Base-by-base conservation (phyloP, 139 green algal species). In the Diplosphaera chodatii region DNA sequence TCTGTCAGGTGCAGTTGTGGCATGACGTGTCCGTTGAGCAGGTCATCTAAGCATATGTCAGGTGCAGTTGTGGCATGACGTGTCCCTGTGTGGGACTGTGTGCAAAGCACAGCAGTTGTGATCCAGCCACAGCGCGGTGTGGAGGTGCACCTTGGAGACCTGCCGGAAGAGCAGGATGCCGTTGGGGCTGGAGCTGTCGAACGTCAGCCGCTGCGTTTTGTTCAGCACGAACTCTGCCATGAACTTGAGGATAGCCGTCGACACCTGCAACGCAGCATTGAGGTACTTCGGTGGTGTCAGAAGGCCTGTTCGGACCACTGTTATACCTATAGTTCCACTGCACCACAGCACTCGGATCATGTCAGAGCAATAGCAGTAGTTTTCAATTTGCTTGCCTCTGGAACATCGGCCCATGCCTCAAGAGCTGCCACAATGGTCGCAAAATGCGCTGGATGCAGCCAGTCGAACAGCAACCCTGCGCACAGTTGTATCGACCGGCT, bases 141-240 rank as follows among this genome's bases (percentile, higher is more conserved):
- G 4, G 18, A 21, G 13, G 25, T 59, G 31, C 33, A 82, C 79
- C 77, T 90, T 89, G 55, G 78, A 86, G 0, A 94, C 83, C 72
- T 93, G 86, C 3, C 88, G 73, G 73, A 91, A 96, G 4, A 98
- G 88, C 59, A 98, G 82, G 77, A 98, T 98, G 69, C 95, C 95
- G 75, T 97, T 98, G 3, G 93, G 89, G 2, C 88, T 96, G 63
- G 86, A 96, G n/a, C 84, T 78, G 73, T 98, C 95, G 66, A 99
- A 99, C 3, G 90, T 92, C 10, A 98, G 78, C n/a, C 95, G 83
- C 76, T 97, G 91, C 72, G 87, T 94, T 81, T 97, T 97, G 87
- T 99, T 99, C 74, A 94, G 87, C 48, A 92, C 92, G 78, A 98
- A 97, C 79, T 99, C 95, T 0, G 84, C 85, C 66, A 98, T 82